Base-by-base conservation (phyloP, 805 yeast species). In the Yarrowia bubula region DNA sequence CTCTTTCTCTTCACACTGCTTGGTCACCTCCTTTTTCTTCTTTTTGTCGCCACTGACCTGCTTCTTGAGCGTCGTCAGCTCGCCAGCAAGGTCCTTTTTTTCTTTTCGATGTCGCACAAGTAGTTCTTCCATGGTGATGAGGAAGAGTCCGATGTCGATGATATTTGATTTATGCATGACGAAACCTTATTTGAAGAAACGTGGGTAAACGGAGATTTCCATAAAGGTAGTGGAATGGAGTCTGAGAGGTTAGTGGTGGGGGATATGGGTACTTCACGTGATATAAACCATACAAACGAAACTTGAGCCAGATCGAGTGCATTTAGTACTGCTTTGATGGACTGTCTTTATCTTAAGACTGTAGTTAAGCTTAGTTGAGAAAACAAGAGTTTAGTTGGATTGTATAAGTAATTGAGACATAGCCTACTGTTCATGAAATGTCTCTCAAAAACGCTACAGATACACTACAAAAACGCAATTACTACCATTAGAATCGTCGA, bases 1-100 rank as follows among this genome's bases (percentile, higher is more conserved):
- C 70, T 89, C 90, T 77, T 90, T 69, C 48, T 80, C 83, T 43
- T 79, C 79, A 69, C 92, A 86, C 70, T 84, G 83, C 63, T 79
- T 79, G 68, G 80, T 75, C 9, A 90, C 86, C 67, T 84, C 85
- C 74, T 88, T 89, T 70, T 88, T 83, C 60, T 86, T 89, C 66
- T 70, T 69, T 57, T 72, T 71, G 41, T 73, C 76, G 57, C 91
- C 87, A 15, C 90, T 85, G 1, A 93, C 92, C 75, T 87, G 93
- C 71, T 90, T 90, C 77, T 88, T 90, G 81, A 92, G 75, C 1
- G 89, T 87, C 2, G 96, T 90, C 35, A 85, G 79, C 35, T 83
- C 81, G 9, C 89, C 87, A 18, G 83, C 79, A 66, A 90, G 77
- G 66, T 90, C 92, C 68, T 85, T 82, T 65, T 74, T 75, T 74